phyloP scores from a whole-genome alignment of 208 protist genomes.

The Wallacemonas collosoma region DNA sequence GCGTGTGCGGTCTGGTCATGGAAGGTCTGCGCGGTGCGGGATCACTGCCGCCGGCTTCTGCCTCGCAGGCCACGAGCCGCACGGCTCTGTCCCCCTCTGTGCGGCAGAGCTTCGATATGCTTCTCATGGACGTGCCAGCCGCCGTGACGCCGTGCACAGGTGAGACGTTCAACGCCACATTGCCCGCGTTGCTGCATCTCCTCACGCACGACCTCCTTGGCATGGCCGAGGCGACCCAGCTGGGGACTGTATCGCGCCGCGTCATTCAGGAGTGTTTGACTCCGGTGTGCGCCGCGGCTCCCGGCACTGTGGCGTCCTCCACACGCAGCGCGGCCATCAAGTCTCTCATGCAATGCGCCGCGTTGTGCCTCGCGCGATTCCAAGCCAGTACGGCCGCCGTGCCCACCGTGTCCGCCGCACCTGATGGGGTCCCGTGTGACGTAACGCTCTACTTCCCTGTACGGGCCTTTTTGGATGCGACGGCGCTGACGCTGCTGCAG shows the following conservation, averaged over 20 bases:
- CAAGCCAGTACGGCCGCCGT: conserved; percentile 19
- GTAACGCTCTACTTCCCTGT: neutral
- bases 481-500: conserved; percentile 31
- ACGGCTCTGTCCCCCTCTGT: neutral
- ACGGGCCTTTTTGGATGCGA: conserved; percentile 40
- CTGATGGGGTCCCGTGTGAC: neutral
- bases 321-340: conserved; percentile 50
- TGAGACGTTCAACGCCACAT: conserved; percentile 59
- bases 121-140: conserved; percentile 53
- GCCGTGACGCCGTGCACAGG: conserved; percentile 70
- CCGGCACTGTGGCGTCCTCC: conserved; percentile 20
- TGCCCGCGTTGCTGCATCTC: conserved; percentile 66
- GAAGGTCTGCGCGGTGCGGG: conserved; percentile 48
- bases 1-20: conserved; percentile 61
- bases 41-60: conserved; percentile 10
- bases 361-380: conserved; percentile 39
- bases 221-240: conserved; percentile 28
- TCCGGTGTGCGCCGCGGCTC: conserved; percentile 61
- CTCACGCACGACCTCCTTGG: conserved; percentile 63
- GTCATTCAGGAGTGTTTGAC: conserved; percentile 74
- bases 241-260: conserved; percentile 31
- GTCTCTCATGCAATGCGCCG: conserved; percentile 59
- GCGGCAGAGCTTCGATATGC: conserved; percentile 48
- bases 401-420: neutral
- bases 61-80: neutral